Conservation (phyloP, 805 yeast genomes). For the Saturnispora quitensis region DNA sequence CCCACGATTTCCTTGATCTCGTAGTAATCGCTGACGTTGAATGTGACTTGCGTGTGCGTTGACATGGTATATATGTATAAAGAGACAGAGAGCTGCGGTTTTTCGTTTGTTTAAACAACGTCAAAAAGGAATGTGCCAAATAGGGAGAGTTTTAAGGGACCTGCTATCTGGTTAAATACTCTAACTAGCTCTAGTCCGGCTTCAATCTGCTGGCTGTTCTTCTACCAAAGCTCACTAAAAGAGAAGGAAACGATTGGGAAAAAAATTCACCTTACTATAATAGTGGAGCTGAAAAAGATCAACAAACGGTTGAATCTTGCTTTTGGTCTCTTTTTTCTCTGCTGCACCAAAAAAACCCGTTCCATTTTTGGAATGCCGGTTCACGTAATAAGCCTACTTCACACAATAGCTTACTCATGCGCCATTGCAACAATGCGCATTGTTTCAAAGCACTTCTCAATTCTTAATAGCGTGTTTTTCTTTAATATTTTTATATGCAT, state of each 20-base stretch:
- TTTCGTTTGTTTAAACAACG: neutral
- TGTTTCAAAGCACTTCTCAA: neutral
- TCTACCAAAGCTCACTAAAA: neutral
- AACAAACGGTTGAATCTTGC: neutral
- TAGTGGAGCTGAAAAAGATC: neutral
- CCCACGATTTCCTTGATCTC: constrained; percentile 81
- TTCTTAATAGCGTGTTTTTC: neutral
- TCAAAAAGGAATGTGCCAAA: neutral
- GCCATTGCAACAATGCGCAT: neutral
- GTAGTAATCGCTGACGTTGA: constrained; percentile 82
- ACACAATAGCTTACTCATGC: neutral
- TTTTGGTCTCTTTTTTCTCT: neutral
- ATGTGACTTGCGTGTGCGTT: constrained; percentile 33
- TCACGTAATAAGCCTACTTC: neutral
- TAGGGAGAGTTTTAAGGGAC: neutral
- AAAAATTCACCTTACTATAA: neutral
- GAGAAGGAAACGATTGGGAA: neutral
- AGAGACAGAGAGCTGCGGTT: neutral
- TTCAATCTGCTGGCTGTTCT: neutral
- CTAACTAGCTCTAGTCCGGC: neutral
- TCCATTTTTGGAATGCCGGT: neutral
- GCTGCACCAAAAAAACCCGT: neutral
- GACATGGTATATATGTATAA: neutral
- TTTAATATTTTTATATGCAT: neutral
- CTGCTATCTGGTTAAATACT: neutral